Conservation (phyloP, 1,139 yeast genomes). For the Sugiyamaella pinicola region DNA sequence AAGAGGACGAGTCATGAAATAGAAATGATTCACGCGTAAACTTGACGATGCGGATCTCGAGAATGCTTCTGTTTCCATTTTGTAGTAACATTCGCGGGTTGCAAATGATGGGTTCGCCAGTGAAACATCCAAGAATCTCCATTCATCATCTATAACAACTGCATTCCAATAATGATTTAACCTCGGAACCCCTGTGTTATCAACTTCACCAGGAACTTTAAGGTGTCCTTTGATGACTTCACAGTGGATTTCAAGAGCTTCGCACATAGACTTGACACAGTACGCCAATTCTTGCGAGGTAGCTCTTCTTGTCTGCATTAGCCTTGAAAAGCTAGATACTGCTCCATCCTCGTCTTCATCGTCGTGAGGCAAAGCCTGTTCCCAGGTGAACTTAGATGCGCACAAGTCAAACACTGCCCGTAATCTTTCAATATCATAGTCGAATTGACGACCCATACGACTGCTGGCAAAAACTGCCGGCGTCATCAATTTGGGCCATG, state of each 20-base stretch:
- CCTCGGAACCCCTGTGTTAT: slow-evolving; percentile 49
- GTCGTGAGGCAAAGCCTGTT: slow-evolving; percentile 33
- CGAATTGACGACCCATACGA: slow-evolving; percentile 48
- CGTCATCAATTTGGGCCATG: slow-evolving; percentile 45
- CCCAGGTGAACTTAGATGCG: slow-evolving; percentile 52
- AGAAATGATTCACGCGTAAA: slow-evolving; percentile 47
- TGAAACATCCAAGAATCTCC: slow-evolving; percentile 74
- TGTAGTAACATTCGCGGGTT: slow-evolving; percentile 37
- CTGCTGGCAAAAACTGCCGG: slow-evolving; percentile 53
- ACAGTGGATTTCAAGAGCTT: slow-evolving; percentile 67
- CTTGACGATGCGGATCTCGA: slow-evolving; percentile 8
- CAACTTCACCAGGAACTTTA: slow-evolving; percentile 69
- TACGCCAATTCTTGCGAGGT: slow-evolving; percentile 77
- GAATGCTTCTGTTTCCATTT: neutral
- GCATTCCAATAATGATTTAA: slow-evolving; percentile 91
- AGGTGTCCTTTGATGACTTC: slow-evolving; percentile 82
- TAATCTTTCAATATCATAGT: slow-evolving; percentile 54
- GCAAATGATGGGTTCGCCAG: slow-evolving; percentile 61
- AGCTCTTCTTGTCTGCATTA: slow-evolving; percentile 50
- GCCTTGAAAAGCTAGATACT: slow-evolving; percentile 32
- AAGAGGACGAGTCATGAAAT: slow-evolving; percentile 76
- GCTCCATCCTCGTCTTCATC: slow-evolving; percentile 28
- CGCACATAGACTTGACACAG: slow-evolving; percentile 72
- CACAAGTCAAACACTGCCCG: slow-evolving; percentile 65
- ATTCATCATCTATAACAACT: slow-evolving; percentile 70